A percentile compares a stretch with the other conserved stretches of the same genome.
phyloP scores from a whole-genome alignment of 352 stramenopile genomes.

The Globisporangium orthogonon region DNA sequence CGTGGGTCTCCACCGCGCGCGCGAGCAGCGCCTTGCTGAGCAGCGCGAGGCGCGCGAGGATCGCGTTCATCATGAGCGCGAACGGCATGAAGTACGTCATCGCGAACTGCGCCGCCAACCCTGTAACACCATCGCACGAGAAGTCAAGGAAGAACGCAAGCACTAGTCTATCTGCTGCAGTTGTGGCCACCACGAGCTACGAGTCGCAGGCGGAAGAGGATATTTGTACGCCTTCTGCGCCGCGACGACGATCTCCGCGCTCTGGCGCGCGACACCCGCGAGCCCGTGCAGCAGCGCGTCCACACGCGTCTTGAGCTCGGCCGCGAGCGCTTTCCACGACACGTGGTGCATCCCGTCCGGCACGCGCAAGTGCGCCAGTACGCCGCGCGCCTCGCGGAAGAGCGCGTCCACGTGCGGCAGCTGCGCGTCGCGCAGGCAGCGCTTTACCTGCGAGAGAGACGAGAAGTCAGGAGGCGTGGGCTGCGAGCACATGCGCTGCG shows the following conservation, averaged over 20 bases:
- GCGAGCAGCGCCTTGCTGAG: conserved; percentile 61
- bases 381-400: conserved; percentile 27
- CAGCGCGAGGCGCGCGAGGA: conserved; percentile 53
- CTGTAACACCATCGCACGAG: conserved; percentile 11
- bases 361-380: conserved; percentile 44
- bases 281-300: conserved; percentile 48
- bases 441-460: conserved; percentile 42
- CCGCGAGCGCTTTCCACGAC: conserved; percentile 62
- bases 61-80: conserved; percentile 68
- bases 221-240: conserved; percentile 78
- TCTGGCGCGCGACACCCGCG: conserved; percentile 17
- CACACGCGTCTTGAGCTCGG: conserved; percentile 46
- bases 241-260: conserved; percentile 40
- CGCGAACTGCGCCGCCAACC: conserved; percentile 59
- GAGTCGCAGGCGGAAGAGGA: conserved; percentile 5
- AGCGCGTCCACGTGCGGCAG: conserved; percentile 27
- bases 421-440: conserved; percentile 41
- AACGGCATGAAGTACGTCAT: conserved; percentile 90
- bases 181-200: no score
- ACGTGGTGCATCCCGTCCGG: conserved; percentile 56
- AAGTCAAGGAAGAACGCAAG: conserved; percentile 6
- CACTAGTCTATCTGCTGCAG: not conserved
- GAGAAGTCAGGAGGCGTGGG: no score
- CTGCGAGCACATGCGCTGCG: no score
- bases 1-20: conserved; percentile 56